Percentiles rank a stretch among this genome's conserved stretches.
phyloP scores from a whole-genome alignment of 1,284 basidiomycete genomes.

The Malassezia pachydermatis region DNA sequence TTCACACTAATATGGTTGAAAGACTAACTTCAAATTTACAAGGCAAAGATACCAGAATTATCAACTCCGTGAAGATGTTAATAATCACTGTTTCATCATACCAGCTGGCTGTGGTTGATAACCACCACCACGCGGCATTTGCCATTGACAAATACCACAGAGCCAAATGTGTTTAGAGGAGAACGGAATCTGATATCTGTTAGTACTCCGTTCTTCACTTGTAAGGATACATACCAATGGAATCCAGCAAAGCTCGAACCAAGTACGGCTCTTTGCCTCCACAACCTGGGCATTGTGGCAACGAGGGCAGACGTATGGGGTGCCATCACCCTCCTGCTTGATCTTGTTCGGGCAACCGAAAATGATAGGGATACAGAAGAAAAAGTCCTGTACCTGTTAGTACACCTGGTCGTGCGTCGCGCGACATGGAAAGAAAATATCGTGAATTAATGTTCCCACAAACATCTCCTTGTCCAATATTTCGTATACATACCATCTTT shows the following conservation, averaged over 20 bases:
- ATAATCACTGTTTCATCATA: too few species aligned
- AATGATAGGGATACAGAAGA: constrained; percentile 38
- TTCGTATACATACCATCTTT: not conserved
- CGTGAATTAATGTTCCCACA: too few species aligned
- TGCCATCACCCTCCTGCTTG: constrained; percentile 39
- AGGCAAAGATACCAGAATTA: not conserved
- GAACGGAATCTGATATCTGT: constrained; percentile 25
- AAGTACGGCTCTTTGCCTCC: constrained; percentile 34
- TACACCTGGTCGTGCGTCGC: not conserved
- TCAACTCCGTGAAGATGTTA: not conserved
- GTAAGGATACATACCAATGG: constrained; percentile 23
- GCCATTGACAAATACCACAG: constrained; percentile 46
- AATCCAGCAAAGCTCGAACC: constrained; percentile 47
- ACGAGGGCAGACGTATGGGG: constrained; percentile 39
- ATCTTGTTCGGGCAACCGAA: constrained; percentile 45
- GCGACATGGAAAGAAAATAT: not conserved
- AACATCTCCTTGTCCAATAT: too few species aligned
- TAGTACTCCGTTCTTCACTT: not conserved
- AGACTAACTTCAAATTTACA: too few species aligned
- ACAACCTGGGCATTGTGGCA: constrained; percentile 46
- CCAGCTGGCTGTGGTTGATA: constrained; percentile 30
- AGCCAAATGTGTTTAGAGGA: constrained; percentile 34
- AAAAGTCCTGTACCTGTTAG: constrained; percentile 25
- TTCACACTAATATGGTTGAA: too few species aligned
- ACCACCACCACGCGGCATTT: constrained; percentile 26